phyloP scores from a whole-genome alignment of 2,329 filamentous ascomycete species.

The Elsinoe perseae region DNA sequence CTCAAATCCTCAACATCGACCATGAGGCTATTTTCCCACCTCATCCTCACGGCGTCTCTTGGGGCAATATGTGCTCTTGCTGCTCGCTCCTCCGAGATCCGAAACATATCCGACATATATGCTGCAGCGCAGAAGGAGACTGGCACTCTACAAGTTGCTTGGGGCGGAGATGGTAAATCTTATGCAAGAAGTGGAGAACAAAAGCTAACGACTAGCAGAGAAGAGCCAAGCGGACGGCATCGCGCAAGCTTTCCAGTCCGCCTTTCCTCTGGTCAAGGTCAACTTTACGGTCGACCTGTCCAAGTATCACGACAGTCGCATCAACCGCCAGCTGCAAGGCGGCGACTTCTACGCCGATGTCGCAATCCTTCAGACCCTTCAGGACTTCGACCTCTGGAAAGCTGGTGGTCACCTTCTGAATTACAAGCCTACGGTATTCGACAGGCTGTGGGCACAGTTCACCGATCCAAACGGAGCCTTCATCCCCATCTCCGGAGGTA shows the following conservation, averaged over 20 bases:
- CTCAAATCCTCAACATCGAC: not conserved
- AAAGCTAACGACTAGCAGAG: not conserved
- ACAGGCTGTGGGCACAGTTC: conserved; percentile 29
- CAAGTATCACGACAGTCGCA: conserved; percentile 45
- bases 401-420: conserved; percentile 40
- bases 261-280: conserved; percentile 45
- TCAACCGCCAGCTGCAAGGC: conserved; percentile 32
- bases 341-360: conserved; percentile 41
- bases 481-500: not conserved
- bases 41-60: not conserved
- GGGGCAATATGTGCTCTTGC: not conserved
- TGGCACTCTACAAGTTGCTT: conserved; percentile 41
- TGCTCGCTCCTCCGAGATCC: not conserved
- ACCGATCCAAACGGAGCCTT: not conserved
- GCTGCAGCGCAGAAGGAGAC: conserved; percentile 43
- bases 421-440: conserved; percentile 44
- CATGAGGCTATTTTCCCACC: not conserved
- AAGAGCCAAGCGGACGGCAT: conserved; percentile 32
- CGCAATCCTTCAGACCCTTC: conserved; percentile 43
- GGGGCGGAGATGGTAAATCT: conserved; percentile 42
- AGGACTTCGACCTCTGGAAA: conserved; percentile 48
- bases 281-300: conserved; percentile 50
- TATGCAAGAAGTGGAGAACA: no score
- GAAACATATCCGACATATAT: conserved; percentile 35
- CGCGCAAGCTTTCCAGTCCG: conserved; percentile 39